phyloP scores from a whole-genome alignment of 257 asterid genomes.

The Solanum microdontum region DNA sequence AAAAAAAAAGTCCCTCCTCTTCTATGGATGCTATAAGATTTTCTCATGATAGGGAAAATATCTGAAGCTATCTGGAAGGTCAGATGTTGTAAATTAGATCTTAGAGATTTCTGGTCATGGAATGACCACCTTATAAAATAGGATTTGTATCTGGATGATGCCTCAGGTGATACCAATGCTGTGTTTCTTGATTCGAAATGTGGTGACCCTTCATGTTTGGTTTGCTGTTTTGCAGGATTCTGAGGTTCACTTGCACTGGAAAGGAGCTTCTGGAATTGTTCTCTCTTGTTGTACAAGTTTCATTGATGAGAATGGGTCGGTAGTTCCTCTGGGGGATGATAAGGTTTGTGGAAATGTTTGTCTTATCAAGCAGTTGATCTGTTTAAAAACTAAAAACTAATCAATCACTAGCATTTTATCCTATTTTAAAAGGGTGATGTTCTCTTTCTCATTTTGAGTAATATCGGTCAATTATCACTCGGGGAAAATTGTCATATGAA shows the following conservation, averaged over 20 bases:
- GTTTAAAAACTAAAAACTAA: not conserved
- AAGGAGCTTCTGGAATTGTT: conserved; percentile 93
- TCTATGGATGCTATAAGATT: not conserved
- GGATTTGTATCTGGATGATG: not conserved
- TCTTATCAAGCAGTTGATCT: not conserved
- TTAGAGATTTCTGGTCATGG: not conserved
- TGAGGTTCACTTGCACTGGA: conserved; percentile 74
- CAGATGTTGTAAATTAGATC: not conserved
- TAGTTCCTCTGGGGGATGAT: conserved; percentile 50
- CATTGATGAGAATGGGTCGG: conserved; percentile 49
- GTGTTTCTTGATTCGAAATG: not conserved
- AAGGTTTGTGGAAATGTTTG: conserved; percentile 36
- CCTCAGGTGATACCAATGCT: not conserved
- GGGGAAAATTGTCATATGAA: not conserved
- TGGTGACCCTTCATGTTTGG: not conserved
- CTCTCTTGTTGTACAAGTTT: conserved; percentile 62
- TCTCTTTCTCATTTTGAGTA: not conserved
- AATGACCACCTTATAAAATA: not conserved
- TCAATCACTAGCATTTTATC: not conserved
- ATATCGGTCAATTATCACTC: not conserved
- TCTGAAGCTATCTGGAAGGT: not conserved
- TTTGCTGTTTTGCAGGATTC: conserved; percentile 41
- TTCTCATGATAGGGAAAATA: not conserved
- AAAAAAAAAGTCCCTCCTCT: not conserved
- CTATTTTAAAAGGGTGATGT: not conserved